These are phyloP conservation scores for Keithomyces neogunnii DNA, from an alignment of 2,329 filamentous ascomycete species.

Conservation along the genomic window DNA sequence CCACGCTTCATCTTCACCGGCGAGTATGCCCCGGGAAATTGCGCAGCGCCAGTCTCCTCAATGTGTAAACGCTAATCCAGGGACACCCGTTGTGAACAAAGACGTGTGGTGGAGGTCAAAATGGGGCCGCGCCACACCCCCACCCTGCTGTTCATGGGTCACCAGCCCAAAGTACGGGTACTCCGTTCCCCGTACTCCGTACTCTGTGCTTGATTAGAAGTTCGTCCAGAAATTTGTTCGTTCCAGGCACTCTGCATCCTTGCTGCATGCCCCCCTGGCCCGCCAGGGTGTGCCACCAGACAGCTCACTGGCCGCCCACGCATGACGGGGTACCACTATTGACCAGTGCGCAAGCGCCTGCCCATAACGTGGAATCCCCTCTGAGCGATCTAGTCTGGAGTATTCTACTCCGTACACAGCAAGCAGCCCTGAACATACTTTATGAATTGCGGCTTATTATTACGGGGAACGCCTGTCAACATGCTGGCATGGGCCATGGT, in stretches of 20 bases:
- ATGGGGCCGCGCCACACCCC: conserved; percentile 4
- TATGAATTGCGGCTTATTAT: too few species aligned
- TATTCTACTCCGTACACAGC: too few species aligned
- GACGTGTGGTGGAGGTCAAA: conserved; percentile 3
- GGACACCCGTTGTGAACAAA: conserved; percentile 1
- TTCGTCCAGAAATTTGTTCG: not conserved
- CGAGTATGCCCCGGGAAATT: conserved; percentile 15
- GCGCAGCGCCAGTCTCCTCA: conserved; percentile 6
- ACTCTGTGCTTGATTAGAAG: not conserved
- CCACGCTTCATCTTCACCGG: not conserved
- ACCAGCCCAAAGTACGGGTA: not conserved
- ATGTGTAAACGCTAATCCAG: conserved; percentile 9
- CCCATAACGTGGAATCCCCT: too few species aligned
- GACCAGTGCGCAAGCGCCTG: too few species aligned
- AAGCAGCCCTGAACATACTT: too few species aligned
- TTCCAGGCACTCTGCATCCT: not conserved
- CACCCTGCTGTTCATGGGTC: not conserved
- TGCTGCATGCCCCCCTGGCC: not conserved
- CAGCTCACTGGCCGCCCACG: not conserved
- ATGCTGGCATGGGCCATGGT: too few species aligned
- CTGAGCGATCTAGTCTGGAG: too few species aligned
- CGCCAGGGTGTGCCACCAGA: not conserved
- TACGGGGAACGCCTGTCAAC: too few species aligned
- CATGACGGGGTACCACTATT: not conserved
- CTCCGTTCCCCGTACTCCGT: not conserved